Base-by-base conservation (phyloP, 2,329 filamentous ascomycete species). In the Purpureocillium takamizusanense region DNA sequence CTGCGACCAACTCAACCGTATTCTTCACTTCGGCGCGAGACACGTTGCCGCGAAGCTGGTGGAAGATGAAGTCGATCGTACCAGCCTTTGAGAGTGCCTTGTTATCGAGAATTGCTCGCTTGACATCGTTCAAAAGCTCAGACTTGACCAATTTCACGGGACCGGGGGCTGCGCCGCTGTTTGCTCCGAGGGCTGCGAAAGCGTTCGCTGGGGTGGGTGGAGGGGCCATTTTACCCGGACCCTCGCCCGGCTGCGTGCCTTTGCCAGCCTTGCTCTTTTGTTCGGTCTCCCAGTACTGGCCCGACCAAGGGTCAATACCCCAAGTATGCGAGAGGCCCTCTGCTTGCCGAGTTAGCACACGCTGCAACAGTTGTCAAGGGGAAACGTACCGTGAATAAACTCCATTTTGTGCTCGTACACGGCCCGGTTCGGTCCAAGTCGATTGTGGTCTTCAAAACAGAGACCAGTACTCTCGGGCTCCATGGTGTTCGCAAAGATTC, bases 231-330 rank as follows among this genome's bases (percentile, higher is more conserved):
- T 51, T 54, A 34, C 31, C 35, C 12, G 36, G 38, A 3, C 27
- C 40, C 13, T 55, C 51, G 5, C 41, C 29, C 17, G 37, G 17
- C 23, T 40, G 42, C 7, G 38, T 18, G 9, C 44, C 35, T 29
- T 52, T 49, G 11, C 42, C 31, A 9, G 47, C 34, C 35, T 47
- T 51, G 16, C 52, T 46, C 44, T 60, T 63, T 14, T 51, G 52
- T 40, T 66, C 65, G 2, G 62, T 46, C 23, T 69, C 62, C 92
- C 92, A 97, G 59, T 97, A 97, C 1, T 67, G 60, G 0, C 77
- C 78, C 0, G 86, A 89, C 55, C 90, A 94, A 0, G 92, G 92
- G 52, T 98, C 81, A 46, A 98, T 90, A 7, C 61, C 56, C 35
- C 59, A 57, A 35, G 61, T 79, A 61, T 57, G 63, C 29, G 72